phyloP scores from a whole-genome alignment of 345 rosid species.

The Draba incana region DNA sequence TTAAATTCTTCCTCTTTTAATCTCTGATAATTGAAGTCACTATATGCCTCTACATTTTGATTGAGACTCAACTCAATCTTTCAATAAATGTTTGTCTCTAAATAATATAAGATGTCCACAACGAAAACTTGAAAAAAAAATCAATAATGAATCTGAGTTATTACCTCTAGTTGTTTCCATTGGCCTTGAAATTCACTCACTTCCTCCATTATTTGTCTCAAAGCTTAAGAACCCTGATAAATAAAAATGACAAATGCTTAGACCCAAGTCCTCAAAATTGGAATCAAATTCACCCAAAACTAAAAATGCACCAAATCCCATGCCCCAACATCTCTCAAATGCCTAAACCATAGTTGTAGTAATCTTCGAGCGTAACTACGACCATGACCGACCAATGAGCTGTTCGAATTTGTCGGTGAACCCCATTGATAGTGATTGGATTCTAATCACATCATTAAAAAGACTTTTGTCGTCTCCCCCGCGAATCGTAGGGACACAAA shows the following conservation, averaged over 20 bases:
- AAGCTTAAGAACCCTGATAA: background rate
- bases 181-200: background rate
- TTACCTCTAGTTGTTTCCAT: constrained; percentile 20
- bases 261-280: background rate
- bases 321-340: background rate
- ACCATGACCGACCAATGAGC: constrained; percentile 4
- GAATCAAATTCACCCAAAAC: background rate
- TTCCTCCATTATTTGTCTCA: constrained; percentile 2
- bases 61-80: constrained; percentile 38
- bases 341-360: background rate
- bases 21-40: constrained; percentile 39
- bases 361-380: constrained; percentile 9
- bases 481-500: constrained; percentile 26
- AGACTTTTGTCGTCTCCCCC: constrained; percentile 15
- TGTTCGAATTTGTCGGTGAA: constrained; percentile 13
- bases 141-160: background rate
- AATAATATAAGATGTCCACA: constrained; percentile 30
- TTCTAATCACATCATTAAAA: constrained; percentile 19
- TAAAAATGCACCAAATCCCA: background rate
- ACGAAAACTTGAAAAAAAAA: constrained; percentile 25
- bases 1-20: constrained; percentile 21
- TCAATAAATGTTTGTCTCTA: constrained; percentile 33
- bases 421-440: constrained; percentile 18
- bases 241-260: constrained; percentile 9
- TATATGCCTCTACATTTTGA: constrained; percentile 32